Percentiles rank a stretch among this genome's conserved stretches.
Conservation (phyloP, 2,329 filamentous ascomycete genomes). For the Pseudogymnoascus sp. region DNA sequence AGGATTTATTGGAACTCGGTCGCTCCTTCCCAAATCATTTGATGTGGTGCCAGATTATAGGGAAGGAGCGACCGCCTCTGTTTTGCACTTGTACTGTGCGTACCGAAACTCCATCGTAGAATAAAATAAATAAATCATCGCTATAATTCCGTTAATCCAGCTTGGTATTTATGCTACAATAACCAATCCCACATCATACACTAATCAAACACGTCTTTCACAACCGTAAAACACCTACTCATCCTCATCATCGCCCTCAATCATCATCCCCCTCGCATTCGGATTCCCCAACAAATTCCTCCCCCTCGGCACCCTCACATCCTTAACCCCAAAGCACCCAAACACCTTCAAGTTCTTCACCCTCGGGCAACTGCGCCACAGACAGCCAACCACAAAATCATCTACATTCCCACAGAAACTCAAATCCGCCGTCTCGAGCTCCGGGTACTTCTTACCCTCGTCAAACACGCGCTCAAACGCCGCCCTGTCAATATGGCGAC, state of each 20-base stretch:
- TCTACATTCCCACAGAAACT: slow-evolving; percentile 66
- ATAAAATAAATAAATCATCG: not conserved
- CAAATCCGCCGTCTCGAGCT: slow-evolving; percentile 64
- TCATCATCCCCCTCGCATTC: slow-evolving; percentile 53
- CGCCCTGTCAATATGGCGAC: slow-evolving; percentile 66
- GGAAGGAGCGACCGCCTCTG: not conserved
- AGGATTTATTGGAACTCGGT: not conserved
- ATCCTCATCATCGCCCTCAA: slow-evolving; percentile 37
- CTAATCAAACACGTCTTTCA: not conserved
- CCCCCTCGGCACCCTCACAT: slow-evolving; percentile 46
- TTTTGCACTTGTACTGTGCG: not conserved
- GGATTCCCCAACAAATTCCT: slow-evolving; percentile 51
- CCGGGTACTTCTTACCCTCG: slow-evolving; percentile 46
- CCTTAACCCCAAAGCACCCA: slow-evolving; percentile 56
- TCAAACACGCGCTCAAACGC: slow-evolving; percentile 69
- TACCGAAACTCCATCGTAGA: not conserved
- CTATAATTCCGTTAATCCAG: not conserved
- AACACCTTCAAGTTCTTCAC: slow-evolving; percentile 54
- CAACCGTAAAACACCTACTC: not conserved
- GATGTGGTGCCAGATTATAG: not conserved
- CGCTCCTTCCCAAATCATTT: not conserved
- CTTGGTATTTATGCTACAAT: not conserved
- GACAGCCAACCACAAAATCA: slow-evolving; percentile 54
- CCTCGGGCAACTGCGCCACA: slow-evolving; percentile 58
- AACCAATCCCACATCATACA: not conserved